Base-by-base conservation (phyloP, 176 grass and related monocot genomes). In the Musa acuminata region DNA sequence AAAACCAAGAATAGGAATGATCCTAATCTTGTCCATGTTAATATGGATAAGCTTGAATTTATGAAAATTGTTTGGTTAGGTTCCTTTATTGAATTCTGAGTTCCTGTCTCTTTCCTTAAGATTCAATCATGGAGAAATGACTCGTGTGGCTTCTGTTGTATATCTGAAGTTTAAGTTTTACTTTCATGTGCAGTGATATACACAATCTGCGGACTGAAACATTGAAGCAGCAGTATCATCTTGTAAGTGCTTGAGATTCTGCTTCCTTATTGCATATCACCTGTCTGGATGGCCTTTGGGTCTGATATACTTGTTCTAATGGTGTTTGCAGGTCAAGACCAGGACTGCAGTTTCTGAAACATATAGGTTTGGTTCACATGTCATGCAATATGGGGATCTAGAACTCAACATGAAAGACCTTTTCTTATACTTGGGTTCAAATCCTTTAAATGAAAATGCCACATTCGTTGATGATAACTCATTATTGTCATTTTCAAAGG, bases 371-470 rank as follows among this genome's bases (percentile, higher is more conserved):
- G 95, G 95, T 84, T 98, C 95, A 51, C 95, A 98, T 82, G 95
- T 98, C 53, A 98, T 98, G 90, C 90, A 93, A 81, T 98, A 93
- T 22, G 95, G 95, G 62, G 77, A 87, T 66, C 21, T 91, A 49
- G 76, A 91, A 51, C 68, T 94, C 51, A 87, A 76, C 22, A 69
- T 9, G n/a, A 72, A 98, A 54, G 76, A 89, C 43, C 29, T 98
- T 19, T 91, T 77, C 74, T 55, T 80, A 13, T 98, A 94, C 80
- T 89, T 98, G 13, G 95, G 95, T 68, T 91, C 84, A 53, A 91
- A 98, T 71, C 88, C 90, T 80, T 84, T 82, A 29, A 94, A 91
- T 55, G 84, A 89, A 9, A 89, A 84, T 58, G 48, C 79, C 73
- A 89, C 82, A 1, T 87, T 89, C 80, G 65, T 87, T 29, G 87